Evolutionary conservation across 1,284 basidiomycete genomes (phyloP).

Genomic region (Sphagnurus paluster): DNA sequence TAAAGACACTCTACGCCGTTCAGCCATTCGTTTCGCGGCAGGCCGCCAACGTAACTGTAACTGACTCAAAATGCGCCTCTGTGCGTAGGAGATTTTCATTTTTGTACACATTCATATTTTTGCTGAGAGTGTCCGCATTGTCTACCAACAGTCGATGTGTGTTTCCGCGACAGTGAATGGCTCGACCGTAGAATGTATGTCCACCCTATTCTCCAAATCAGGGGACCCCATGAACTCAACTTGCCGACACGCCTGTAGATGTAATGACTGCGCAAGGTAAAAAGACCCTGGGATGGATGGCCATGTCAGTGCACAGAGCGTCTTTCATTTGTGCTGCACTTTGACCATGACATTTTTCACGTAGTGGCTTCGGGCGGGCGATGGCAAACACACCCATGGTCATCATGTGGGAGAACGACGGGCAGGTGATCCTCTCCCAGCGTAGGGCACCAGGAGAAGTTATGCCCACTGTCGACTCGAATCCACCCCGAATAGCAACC

Average conservation of each 20-base stretch:
- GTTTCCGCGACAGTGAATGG: slow-evolving; percentile 44
- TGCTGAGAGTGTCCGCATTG: slow-evolving; percentile 1
- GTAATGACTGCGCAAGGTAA: slow-evolving; percentile 38
- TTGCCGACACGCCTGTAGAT: slow-evolving; percentile 29
- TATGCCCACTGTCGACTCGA: slow-evolving; percentile 49
- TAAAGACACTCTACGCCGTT: slow-evolving; percentile 2
- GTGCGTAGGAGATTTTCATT: slow-evolving; percentile 13
- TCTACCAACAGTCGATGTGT: slow-evolving; percentile 38
- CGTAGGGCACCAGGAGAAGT: slow-evolving; percentile 44
- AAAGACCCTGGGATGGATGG: slow-evolving; percentile 53
- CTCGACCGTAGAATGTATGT: slow-evolving; percentile 43
- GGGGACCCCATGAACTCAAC: background rate
- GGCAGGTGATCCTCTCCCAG: slow-evolving; percentile 59
- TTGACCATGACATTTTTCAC: slow-evolving; percentile 5
- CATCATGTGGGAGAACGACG: slow-evolving; percentile 65
- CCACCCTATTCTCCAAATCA: background rate
- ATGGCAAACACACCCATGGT: slow-evolving; percentile 62
- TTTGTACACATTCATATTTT: background rate
- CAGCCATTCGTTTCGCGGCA: slow-evolving; percentile 12
- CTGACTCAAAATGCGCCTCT: slow-evolving; percentile 21
- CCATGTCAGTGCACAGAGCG: slow-evolving; percentile 39
- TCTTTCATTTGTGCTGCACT: background rate
- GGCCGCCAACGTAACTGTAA: slow-evolving; percentile 8
- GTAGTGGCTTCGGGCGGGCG: slow-evolving; percentile 51
- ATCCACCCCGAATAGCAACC: slow-evolving; percentile 50